phyloP scores from a whole-genome alignment of 768 basidiomycete genomes.

The Suillus placidus region DNA sequence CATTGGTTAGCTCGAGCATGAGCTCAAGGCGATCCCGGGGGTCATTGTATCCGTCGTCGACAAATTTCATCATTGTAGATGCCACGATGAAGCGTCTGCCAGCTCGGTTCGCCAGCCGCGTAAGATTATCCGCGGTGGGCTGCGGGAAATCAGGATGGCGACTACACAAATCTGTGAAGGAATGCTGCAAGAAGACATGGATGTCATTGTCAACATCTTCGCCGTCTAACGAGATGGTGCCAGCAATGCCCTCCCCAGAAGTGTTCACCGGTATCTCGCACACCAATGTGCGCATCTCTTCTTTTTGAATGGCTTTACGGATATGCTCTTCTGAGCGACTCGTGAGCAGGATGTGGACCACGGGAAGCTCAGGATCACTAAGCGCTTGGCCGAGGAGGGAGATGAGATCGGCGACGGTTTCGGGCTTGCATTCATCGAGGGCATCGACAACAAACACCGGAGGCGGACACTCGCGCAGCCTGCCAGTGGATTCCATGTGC shows the following conservation, averaged over 20 bases:
- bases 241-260: neutral
- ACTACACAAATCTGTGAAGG: neutral
- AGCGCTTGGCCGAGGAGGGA: neutral
- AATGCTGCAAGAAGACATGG: neutral
- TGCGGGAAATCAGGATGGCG: neutral
- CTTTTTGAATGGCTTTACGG: neutral
- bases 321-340: neutral
- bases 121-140: neutral
- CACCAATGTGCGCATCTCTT: neutral
- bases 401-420: neutral
- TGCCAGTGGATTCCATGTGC: no score
- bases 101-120: neutral
- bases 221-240: neutral
- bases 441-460: neutral
- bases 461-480: neutral
- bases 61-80: neutral
- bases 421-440: neutral
- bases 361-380: neutral
- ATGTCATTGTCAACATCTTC: neutral
- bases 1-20: neutral
- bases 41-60: neutral
- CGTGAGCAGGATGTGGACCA: neutral
- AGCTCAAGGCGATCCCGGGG: neutral
- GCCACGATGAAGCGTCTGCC: neutral
- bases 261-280: neutral